Conservation (phyloP, 1,284 basidiomycete genomes). For the Agroathelia rolfsii region DNA sequence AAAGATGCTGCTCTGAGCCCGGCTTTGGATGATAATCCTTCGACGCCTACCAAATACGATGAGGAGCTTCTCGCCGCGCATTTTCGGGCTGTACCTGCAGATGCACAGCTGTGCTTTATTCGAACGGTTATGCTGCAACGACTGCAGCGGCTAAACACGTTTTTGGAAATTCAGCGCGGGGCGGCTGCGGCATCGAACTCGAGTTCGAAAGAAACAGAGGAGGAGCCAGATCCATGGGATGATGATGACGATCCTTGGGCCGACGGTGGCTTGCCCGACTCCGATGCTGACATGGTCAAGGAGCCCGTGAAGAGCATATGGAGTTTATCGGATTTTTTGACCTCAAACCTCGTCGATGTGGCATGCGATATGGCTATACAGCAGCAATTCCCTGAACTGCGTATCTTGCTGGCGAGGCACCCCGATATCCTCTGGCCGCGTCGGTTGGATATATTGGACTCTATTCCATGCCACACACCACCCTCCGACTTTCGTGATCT, state of each 20-base stretch:
- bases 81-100: slow-evolving; percentile 41
- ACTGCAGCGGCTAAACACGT: slow-evolving; percentile 59
- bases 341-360: slow-evolving; percentile 42
- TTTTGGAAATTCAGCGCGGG: slow-evolving; percentile 43
- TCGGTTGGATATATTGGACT: slow-evolving; percentile 61
- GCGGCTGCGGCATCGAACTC: slow-evolving; percentile 11
- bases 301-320: slow-evolving; percentile 29
- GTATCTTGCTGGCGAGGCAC: slow-evolving; percentile 51
- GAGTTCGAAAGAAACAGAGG: slow-evolving; percentile 12
- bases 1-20: slow-evolving; percentile 23
- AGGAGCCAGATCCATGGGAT: slow-evolving; percentile 29
- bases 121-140: slow-evolving; percentile 53
- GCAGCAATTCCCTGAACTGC: slow-evolving; percentile 48
- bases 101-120: slow-evolving; percentile 54
- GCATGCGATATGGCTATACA: slow-evolving; percentile 60
- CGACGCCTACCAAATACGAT: slow-evolving; percentile 13
- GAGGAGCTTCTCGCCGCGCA: slow-evolving; percentile 32
- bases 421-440: slow-evolving; percentile 49
- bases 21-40: slow-evolving; percentile 8
- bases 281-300: slow-evolving; percentile 17
- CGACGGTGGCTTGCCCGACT: slow-evolving; percentile 25
- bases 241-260: slow-evolving; percentile 81
- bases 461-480: slow-evolving; percentile 62
- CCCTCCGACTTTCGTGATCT: slow-evolving; percentile 54
- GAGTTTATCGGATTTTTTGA: slow-evolving; percentile 55